Evolutionary conservation across 805 yeast species (phyloP), one percentile per base, ranked within the genome.

Genomic region (Lachancea lanzarotensis): DNA sequence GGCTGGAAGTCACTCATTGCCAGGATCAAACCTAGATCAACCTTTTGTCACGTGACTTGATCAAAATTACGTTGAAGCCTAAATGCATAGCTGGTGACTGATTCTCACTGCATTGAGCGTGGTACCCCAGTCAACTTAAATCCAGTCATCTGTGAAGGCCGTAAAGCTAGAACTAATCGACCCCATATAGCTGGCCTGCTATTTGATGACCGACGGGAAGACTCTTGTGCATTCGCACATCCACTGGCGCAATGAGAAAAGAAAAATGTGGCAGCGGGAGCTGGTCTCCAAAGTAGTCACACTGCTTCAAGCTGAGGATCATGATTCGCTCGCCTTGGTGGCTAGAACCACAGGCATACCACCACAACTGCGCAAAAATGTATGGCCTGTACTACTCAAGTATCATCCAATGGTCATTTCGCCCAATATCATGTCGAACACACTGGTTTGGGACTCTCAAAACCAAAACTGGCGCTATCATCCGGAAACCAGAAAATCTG

Each of bases 301-400:
- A 35, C 79, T 79, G 53, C 62, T 89, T 4, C 68, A 67, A 39
- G 70, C 72, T 15, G 77, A 76, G 46, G 84, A 90, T 57, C 81
- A 81, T 46, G 79, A 81, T 39, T 86, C 89, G 0, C 65, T 90
- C 38, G 95, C 97, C 1, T 69, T 79, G 51, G 64, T 90, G 6
- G 91, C 95, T 4, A 73, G 96, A 50, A 89, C 82, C 52, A 70
- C 79, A 45, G 97, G 98, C 2, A 71, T 89, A 22, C 97, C 97
- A 1, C 91, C 95, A 1, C 74, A 79, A 45, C 69, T 88, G 43
- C 73, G 98, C 48, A 79, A 78, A 52, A 70, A 74, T 45, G 84
- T 86, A 7, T 90, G 97, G 97, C 96, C 96, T 1, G 66, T 86
- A 3, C 63, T 90, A 41, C 64, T 90, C 46, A 81, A 81, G 52